Conservation (phyloP, 139 green algal species). For the Chlamydomonas applanata region DNA sequence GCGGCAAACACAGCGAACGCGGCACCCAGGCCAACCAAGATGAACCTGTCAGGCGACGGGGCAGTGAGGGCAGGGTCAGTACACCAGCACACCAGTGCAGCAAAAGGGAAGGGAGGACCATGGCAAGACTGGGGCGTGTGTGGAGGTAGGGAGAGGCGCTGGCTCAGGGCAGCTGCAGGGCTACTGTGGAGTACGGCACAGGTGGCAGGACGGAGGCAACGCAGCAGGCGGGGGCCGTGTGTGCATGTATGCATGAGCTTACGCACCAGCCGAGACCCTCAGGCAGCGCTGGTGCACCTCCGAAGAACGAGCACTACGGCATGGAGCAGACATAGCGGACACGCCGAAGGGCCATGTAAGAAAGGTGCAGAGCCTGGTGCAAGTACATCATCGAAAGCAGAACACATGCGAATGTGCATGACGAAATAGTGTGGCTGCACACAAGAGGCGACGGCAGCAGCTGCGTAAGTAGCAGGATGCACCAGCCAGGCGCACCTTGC, state of each 20-base stretch:
- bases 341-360: no score
- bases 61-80: neutral
- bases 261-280: slow-evolving; percentile 39
- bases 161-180: no score
- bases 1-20: slow-evolving; percentile 23
- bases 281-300: slow-evolving; percentile 14
- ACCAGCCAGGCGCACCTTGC: no score
- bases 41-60: neutral
- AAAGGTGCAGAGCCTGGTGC: no score
- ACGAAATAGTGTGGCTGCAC: no score
- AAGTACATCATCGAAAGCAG: no score
- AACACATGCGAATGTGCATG: no score
- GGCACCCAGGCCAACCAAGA: slow-evolving; percentile 22
- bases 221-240: neutral
- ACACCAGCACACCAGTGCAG: neutral
- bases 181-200: no score
- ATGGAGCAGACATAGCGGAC: no score
- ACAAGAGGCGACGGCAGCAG: no score
- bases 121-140: neutral
- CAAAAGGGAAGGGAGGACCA: neutral
- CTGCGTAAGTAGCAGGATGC: no score
- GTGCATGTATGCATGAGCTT: neutral
- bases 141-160: neutral
- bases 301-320: no score
- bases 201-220: neutral